These are phyloP conservation scores for Cardamine chenopodiifolia DNA, from an alignment of 345 rosid species.

Conservation along the genomic window DNA sequence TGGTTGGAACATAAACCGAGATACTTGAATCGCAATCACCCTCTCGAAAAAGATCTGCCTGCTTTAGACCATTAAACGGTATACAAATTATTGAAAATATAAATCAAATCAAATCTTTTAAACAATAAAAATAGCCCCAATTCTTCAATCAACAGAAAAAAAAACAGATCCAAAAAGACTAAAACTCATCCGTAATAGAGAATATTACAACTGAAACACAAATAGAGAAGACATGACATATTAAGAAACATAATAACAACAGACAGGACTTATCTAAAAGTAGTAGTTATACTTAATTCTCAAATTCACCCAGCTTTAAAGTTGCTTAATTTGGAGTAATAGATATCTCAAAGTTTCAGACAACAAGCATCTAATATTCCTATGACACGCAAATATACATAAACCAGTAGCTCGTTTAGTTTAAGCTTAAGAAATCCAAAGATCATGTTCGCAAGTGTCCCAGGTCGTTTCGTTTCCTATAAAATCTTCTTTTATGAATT, in stretches of 20 bases:
- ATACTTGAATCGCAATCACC: slow-evolving; percentile 21
- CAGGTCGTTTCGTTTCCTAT: background rate
- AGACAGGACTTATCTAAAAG: background rate
- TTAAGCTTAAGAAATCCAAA: background rate
- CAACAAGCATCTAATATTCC: background rate
- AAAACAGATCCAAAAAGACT: no score
- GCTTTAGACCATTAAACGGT: background rate
- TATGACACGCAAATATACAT: background rate
- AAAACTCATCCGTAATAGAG: no score
- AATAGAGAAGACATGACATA: background rate
- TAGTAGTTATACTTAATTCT: background rate
- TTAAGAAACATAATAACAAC: slow-evolving; percentile 16
- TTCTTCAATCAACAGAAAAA: no score
- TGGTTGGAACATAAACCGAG: slow-evolving; percentile 51
- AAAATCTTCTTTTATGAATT: background rate
- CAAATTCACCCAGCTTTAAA: slow-evolving; percentile 2
- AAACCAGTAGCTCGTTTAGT: background rate
- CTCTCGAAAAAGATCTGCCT: background rate
- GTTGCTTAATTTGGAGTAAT: background rate
- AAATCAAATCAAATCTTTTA: background rate
- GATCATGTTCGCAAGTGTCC: background rate
- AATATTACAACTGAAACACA: background rate
- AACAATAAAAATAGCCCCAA: no score
- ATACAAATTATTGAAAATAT: slow-evolving; percentile 9
- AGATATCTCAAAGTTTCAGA: background rate